Evolutionary conservation across 495 filamentous ascomycete genomes (phyloP), one percentile per base, ranked within the genome.

Genomic region (Penicillium canariense): DNA sequence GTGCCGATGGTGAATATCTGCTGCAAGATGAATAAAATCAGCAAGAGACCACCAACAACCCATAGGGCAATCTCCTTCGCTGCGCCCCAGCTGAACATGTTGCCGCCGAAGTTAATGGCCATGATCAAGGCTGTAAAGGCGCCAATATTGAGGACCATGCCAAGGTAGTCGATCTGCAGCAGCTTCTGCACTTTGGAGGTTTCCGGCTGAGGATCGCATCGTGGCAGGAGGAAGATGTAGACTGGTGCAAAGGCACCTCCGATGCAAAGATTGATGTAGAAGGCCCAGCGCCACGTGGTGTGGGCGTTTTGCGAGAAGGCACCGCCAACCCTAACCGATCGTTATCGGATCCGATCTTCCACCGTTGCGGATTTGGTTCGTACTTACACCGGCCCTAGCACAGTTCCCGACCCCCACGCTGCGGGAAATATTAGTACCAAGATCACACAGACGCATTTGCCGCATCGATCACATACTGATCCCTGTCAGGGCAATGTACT

Each of bases 201-300:
- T n/a, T 65, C 68, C 1, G 67, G 65, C 12, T 69, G 70, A 1
- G 83, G 79, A 54, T 81, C 71, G 18, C 70, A 59, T 5, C 63
- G 55, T 0, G 82, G 84, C 2, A 88, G 62, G 26, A 78, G 56
- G 57, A 84, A 77, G 52, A 88, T 25, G 56, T 80, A 87, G 31
- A 81, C 69, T 0, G 85, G 86, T 0, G 77, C 71, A n/a, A 55
- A 56, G 20, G 77, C 55, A 5, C 57, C 85, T 10, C 77, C 81
- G 18, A 89, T 67, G 32, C 72, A 63, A 14, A 89, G 74, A 55
- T 88, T 90, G 66, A 91, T 83, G 68, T 88, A 91, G 62, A 90
- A 90, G 20, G 82, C 82, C 85, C 83, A 86, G 7, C 84, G 60
- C 82, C 82, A 87, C 1, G 70, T 77, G 15, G 54, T 26, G 25